phyloP scores from a whole-genome alignment of 352 stramenopile genomes.

The Blastocystis sp. region DNA sequence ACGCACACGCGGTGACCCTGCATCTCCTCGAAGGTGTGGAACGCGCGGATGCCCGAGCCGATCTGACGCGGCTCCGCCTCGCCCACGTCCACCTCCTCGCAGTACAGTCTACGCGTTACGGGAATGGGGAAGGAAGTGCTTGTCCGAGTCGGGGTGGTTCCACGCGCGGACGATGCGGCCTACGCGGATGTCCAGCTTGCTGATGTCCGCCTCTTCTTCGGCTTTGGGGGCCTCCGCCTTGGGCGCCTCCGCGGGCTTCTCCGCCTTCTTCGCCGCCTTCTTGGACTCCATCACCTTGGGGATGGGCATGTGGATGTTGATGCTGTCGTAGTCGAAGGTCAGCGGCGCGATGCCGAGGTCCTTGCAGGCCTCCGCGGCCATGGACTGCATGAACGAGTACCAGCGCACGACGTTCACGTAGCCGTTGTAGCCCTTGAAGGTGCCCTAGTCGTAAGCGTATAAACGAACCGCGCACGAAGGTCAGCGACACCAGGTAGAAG shows the following conservation, averaged over 20 bases:
- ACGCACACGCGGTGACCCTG: conserved; percentile 79
- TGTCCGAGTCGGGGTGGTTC: conserved; percentile 85
- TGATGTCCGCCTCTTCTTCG: conserved; percentile 60
- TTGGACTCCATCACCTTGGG: conserved; percentile 34
- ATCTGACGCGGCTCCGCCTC: conserved; percentile 82
- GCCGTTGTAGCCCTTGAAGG: conserved; percentile 51
- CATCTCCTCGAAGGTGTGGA: conserved; percentile 71
- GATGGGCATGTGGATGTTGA: conserved; percentile 47
- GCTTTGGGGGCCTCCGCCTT: conserved; percentile 24
- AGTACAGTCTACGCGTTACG: conserved; percentile 77
- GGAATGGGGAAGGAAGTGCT: conserved; percentile 71
- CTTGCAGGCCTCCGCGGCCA: conserved; percentile 1
- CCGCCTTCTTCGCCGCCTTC: conserved; percentile 59
- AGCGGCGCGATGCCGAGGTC: not conserved
- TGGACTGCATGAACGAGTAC: conserved; percentile 61
- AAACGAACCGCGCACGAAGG: not conserved
- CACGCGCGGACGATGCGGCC: conserved; percentile 85
- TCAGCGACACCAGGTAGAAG: conserved; percentile 35
- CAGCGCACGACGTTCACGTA: conserved; percentile 63
- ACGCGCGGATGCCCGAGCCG: conserved; percentile 71
- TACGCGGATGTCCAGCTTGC: conserved; percentile 83
- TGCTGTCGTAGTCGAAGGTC: conserved; percentile 38
- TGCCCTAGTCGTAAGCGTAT: not conserved
- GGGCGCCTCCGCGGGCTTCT: not conserved
- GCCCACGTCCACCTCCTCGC: conserved; percentile 85